These are phyloP conservation scores for Phaffia rhodozyma DNA, from an alignment of 1,284 basidiomycete genomes.

Conservation along the genomic window DNA sequence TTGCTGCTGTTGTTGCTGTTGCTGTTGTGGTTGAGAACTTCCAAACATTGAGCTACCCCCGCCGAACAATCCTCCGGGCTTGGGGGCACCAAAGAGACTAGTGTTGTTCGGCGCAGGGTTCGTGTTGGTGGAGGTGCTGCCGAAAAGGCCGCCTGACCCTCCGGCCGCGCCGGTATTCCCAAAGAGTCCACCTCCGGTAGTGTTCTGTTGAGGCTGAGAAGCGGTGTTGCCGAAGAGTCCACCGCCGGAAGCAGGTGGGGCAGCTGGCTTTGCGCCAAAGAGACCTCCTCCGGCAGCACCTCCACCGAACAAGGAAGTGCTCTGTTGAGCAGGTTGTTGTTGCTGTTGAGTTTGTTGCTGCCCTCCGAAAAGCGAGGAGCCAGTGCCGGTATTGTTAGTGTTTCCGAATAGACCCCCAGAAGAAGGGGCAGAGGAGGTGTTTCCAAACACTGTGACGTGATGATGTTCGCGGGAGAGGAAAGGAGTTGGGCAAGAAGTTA, in stretches of 20 bases:
- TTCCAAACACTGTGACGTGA: slow-evolving; percentile 24
- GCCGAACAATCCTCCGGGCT: slow-evolving; percentile 30
- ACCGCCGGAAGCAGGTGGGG: slow-evolving; percentile 28
- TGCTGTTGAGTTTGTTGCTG: slow-evolving; percentile 31
- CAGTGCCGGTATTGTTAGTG: slow-evolving; percentile 15
- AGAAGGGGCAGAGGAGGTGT: slow-evolving; percentile 24
- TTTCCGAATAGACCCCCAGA: slow-evolving; percentile 25
- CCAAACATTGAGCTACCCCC: slow-evolving; percentile 23
- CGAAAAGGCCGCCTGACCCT: slow-evolving; percentile 25
- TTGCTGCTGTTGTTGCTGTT: slow-evolving; percentile 26
- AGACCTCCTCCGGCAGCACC: slow-evolving; percentile 34
- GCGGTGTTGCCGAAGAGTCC: slow-evolving; percentile 21
- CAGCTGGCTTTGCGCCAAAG: slow-evolving; percentile 40
- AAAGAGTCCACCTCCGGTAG: slow-evolving; percentile 24
- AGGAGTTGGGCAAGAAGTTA: neutral
- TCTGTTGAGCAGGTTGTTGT: slow-evolving; percentile 25
- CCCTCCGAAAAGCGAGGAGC: too few species aligned
- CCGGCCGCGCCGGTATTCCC: slow-evolving; percentile 24
- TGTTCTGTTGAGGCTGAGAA: slow-evolving; percentile 12
- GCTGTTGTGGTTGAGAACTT: slow-evolving; percentile 18
- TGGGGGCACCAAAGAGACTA: slow-evolving; percentile 23
- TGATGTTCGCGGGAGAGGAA: neutral
- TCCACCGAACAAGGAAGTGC: slow-evolving; percentile 19
- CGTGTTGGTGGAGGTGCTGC: slow-evolving; percentile 13
- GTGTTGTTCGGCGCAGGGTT: slow-evolving; percentile 9